These are phyloP conservation scores for Astragalus membranaceus DNA, from an alignment of 306 rosid species.

Conservation along the genomic window DNA sequence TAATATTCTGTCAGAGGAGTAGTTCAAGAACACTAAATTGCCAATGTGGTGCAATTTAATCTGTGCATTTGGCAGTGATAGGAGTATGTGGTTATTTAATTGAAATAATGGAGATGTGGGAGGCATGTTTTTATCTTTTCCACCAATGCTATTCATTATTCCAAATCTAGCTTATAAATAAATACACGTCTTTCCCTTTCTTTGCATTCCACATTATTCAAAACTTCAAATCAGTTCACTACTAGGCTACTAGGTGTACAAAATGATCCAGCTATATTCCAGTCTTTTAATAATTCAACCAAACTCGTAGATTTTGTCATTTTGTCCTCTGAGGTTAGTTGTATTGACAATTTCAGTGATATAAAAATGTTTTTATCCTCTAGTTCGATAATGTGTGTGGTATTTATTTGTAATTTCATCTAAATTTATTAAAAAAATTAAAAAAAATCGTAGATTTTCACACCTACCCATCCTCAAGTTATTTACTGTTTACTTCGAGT, in stretches of 20 bases:
- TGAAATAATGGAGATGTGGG: conserved; percentile 26
- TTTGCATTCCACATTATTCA: neutral
- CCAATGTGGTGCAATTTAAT: conserved; percentile 3
- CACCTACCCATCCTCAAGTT: neutral
- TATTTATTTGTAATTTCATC: too few relatives aligned
- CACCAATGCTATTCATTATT: conserved; percentile 23
- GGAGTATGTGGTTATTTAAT: neutral
- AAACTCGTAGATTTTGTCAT: neutral
- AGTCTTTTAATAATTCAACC: neutral
- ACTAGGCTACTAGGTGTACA: conserved; percentile 16
- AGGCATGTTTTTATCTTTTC: conserved; percentile 27
- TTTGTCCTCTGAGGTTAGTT: neutral
- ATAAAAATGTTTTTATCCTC: too few relatives aligned
- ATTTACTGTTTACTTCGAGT: too few relatives aligned
- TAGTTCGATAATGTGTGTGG: too few relatives aligned
- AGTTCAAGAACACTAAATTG: conserved; percentile 22
- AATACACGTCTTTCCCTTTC: neutral
- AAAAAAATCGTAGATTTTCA: too few relatives aligned
- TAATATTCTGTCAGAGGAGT: conserved; percentile 34
- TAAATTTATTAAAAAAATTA: too few relatives aligned
- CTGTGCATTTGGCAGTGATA: conserved; percentile 1
- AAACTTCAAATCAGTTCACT: neutral
- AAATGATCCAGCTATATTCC: conserved; percentile 17
- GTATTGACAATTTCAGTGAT: too few relatives aligned
- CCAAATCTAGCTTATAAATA: conserved; percentile 11